phyloP scores from a whole-genome alignment of 2,329 filamentous ascomycete genomes.

The Aureobasidium sp. region DNA sequence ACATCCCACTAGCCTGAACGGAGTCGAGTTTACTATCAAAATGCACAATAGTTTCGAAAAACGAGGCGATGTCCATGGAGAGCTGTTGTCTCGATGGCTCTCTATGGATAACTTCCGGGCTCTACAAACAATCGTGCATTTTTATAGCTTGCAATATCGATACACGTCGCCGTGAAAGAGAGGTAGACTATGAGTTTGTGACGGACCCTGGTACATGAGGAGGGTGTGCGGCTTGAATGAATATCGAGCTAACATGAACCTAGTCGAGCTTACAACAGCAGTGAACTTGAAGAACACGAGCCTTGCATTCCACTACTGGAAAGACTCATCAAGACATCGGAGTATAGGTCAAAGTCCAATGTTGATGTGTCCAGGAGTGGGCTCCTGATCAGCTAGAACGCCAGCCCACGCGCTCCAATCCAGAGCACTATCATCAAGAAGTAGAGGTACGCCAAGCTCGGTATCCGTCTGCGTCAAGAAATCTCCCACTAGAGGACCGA shows the following conservation, averaged over 20 bases:
- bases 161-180: too few species aligned
- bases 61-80: too few species aligned
- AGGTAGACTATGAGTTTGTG: neutral
- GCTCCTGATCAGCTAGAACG: conserved; percentile 5
- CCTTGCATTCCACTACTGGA: too few species aligned
- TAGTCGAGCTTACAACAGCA: neutral
- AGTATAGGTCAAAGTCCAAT: neutral
- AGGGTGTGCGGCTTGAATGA: too few species aligned
- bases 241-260: neutral
- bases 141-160: too few species aligned
- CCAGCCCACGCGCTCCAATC: conserved; percentile 10
- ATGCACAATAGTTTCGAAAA: too few species aligned
- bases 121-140: too few species aligned
- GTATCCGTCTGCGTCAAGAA: conserved; percentile 11
- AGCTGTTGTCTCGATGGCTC: too few species aligned
- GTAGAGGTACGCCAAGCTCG: conserved; percentile 7
- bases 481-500: conserved; percentile 5
- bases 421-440: conserved; percentile 4
- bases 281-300: too few species aligned
- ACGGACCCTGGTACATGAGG: neutral
- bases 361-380: conserved; percentile 7
- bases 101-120: too few species aligned
- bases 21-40: neutral
- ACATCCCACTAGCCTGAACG: neutral
- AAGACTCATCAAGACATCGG: neutral